These are phyloP conservation scores for Chlamydomonas eustigma DNA, from an alignment of 139 green algal genomes.

Conservation along the genomic window DNA sequence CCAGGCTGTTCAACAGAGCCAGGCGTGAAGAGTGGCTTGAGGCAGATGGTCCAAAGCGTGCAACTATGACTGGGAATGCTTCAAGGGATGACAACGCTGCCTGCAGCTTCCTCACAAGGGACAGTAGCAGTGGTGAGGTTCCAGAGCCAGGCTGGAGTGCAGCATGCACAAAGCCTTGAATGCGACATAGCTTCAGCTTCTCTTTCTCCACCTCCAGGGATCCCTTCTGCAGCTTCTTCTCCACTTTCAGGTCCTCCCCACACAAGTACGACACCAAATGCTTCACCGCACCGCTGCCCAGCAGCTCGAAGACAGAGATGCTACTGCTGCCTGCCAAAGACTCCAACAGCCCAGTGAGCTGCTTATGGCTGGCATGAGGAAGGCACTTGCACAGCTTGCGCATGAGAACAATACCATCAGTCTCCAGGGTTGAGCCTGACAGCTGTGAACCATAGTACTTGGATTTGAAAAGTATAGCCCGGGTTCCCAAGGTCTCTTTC, in stretches of 20 bases:
- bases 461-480: slow-evolving; percentile 35
- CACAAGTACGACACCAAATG: slow-evolving; percentile 67
- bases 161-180: slow-evolving; percentile 53
- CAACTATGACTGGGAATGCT: slow-evolving; percentile 69
- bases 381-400: background rate
- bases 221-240: background rate
- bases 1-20: background rate
- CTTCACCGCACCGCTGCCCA: slow-evolving; percentile 70
- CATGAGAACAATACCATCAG: slow-evolving; percentile 24
- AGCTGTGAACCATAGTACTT: slow-evolving; percentile 32
- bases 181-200: slow-evolving; percentile 47
- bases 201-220: slow-evolving; percentile 12
- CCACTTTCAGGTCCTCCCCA: slow-evolving; percentile 25
- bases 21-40: slow-evolving; percentile 15
- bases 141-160: slow-evolving; percentile 25
- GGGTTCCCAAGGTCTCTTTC: slow-evolving; percentile 13
- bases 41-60: background rate
- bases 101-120: slow-evolving; percentile 79
- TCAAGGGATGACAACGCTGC: slow-evolving; percentile 66
- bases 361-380: background rate
- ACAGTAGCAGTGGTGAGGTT: slow-evolving; percentile 38
- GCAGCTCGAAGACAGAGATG: slow-evolving; percentile 91
- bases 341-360: slow-evolving; percentile 30
- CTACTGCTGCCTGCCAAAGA: slow-evolving; percentile 34
- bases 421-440: slow-evolving; percentile 17